Evolutionary conservation across 2,329 filamentous ascomycete species (phyloP).

Genomic region (Pochonia chlamydosporia): DNA sequence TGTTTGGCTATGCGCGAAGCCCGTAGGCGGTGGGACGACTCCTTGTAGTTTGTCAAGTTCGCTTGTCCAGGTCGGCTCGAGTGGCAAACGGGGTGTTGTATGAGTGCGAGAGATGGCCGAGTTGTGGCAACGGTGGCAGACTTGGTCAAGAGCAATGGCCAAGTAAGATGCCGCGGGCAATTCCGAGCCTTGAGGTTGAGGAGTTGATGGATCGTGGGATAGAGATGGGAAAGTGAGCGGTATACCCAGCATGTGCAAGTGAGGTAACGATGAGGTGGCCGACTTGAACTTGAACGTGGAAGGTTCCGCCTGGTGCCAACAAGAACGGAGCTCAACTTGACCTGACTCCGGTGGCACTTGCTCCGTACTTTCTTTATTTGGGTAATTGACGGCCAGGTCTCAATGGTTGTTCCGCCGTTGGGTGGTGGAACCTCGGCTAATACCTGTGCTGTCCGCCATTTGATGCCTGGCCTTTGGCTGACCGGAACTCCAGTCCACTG

Average conservation of each 20-base stretch:
- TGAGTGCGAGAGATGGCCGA: background rate
- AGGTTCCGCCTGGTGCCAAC: background rate
- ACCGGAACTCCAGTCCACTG: too few species aligned
- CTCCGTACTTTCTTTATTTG: too few species aligned
- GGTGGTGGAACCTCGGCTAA: slow-evolving; percentile 29
- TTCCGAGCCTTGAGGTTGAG: background rate
- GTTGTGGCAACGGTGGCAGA: background rate
- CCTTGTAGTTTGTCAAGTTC: background rate
- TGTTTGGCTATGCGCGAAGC: slow-evolving; percentile 21
- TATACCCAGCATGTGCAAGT: background rate
- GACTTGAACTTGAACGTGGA: background rate
- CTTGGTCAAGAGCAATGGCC: background rate
- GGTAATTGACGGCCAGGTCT: too few species aligned
- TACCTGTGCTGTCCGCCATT: too few species aligned
- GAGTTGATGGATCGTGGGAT: too few species aligned
- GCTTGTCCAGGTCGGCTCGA: background rate
- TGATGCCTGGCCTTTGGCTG: too few species aligned
- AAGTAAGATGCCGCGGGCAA: background rate
- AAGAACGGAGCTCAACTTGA: too few species aligned
- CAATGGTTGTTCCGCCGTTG: too few species aligned
- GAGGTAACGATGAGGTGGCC: background rate
- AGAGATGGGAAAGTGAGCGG: background rate
- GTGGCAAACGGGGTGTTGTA: background rate
- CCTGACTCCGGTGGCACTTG: too few species aligned
- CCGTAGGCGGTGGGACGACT: slow-evolving; percentile 1